phyloP scores from a whole-genome alignment of 2,329 filamentous ascomycete species.

The Colletotrichum spaethianum region DNA sequence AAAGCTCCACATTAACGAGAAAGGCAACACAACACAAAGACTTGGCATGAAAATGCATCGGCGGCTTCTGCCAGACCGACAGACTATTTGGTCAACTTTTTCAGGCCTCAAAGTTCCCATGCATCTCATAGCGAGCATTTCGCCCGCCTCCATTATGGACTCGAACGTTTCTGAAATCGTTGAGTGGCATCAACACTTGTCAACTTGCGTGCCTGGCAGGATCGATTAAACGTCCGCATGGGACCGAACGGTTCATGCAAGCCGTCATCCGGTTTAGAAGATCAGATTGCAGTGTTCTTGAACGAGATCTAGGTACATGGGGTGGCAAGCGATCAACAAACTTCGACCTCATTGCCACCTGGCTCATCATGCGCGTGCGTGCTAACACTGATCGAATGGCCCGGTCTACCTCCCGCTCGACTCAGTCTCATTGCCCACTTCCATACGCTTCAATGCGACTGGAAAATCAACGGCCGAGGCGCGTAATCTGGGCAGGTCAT shows the following conservation, averaged over 20 bases:
- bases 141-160: too few relatives aligned
- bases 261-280: not conserved
- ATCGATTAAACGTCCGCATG: not conserved
- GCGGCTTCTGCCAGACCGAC: not conserved
- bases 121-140: not conserved
- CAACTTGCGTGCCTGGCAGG: not conserved
- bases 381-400: not conserved
- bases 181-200: not conserved
- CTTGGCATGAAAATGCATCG: not conserved
- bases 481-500: not conserved
- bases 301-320: not conserved
- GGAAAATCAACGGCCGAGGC: not conserved
- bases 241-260: not conserved
- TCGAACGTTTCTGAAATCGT: too few relatives aligned
- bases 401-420: not conserved
- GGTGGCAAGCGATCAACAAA: not conserved
- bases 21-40: not conserved
- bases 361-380: not conserved
- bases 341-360: not conserved
- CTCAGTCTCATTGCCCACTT: not conserved
- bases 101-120: not conserved
- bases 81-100: not conserved
- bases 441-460: not conserved
- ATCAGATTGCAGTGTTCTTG: not conserved
- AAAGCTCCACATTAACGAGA: not conserved